Evolutionary conservation across 1,139 yeast genomes (phyloP).

Genomic region (Zygosaccharomyces pseudobailii): DNA sequence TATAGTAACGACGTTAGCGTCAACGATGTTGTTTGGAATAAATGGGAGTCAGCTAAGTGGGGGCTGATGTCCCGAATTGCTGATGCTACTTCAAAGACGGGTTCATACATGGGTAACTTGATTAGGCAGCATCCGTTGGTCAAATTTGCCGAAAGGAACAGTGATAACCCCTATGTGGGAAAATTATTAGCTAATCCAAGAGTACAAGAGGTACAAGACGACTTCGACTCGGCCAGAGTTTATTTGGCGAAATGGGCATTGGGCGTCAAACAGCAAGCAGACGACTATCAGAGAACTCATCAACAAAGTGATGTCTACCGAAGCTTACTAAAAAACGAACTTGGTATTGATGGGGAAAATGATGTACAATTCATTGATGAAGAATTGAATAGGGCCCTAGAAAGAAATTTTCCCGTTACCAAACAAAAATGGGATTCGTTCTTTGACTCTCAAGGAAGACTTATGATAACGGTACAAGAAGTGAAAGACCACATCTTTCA

Average conservation of each 20-base stretch:
- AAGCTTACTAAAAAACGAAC: slow-evolving; percentile 56
- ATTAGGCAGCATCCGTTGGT: slow-evolving; percentile 30
- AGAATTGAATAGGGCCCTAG: slow-evolving; percentile 30
- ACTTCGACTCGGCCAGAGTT: slow-evolving; percentile 86
- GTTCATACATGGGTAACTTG: slow-evolving; percentile 19
- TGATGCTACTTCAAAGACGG: slow-evolving; percentile 66
- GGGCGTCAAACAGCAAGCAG: slow-evolving; percentile 90
- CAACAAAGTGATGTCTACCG: slow-evolving; percentile 59
- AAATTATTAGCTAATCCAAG: slow-evolving; percentile 71
- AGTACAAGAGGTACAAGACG: slow-evolving; percentile 75
- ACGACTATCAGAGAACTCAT: slow-evolving; percentile 54
- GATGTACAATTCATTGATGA: slow-evolving; percentile 37
- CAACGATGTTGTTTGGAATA: slow-evolving; percentile 26
- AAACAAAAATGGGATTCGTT: slow-evolving; percentile 79
- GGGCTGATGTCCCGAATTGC: slow-evolving; percentile 80
- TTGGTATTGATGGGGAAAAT: slow-evolving; percentile 52
- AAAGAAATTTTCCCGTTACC: slow-evolving; percentile 48
- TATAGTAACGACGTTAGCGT: slow-evolving; percentile 8
- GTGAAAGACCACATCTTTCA: slow-evolving; percentile 81
- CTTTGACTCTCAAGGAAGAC: slow-evolving; percentile 74
- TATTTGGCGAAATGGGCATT: slow-evolving; percentile 97
- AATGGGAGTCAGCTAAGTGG: slow-evolving; percentile 75
- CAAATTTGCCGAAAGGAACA: slow-evolving; percentile 27
- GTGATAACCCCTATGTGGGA: slow-evolving; percentile 41
- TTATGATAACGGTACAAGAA: slow-evolving; percentile 67